Evolutionary conservation across 345 rosid genomes (phyloP), one percentile per base, ranked within the genome.

Genomic region (Litchi chinensis): DNA sequence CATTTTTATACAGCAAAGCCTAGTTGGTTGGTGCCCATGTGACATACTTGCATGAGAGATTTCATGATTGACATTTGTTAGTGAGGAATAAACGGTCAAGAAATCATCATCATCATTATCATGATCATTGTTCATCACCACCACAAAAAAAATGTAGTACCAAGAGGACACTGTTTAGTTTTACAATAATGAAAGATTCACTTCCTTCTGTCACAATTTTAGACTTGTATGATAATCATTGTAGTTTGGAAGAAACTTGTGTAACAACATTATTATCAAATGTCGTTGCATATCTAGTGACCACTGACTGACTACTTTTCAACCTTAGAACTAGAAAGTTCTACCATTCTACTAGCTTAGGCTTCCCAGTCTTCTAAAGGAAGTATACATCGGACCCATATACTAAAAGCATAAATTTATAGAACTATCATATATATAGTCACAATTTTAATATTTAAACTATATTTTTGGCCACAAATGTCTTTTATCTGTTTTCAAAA

Each of bases 11-110:
- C 15, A 69, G 63, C 18, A 22, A 37, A 21, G 21, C 16, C 16
- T 52, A 56, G 79, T 59, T 57, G 82, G 79, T 59, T 57, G 82
- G 75, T 40, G 3, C 63, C 77, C 86, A 80, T 81, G 82, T 81
- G 82, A 74, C 59, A 9, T 3, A 21, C 46, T 19, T 4, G 18
- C 26, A n/a, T 10, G 8, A n/a, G 40, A 13, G 56, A 48, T n/a
- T 71, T 59, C 62, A 76, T 79, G 11, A 83, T 83, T 72, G 77
- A 18, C 39, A 40, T 22, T 57, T 18, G 18, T 41, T 15, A 21
- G 48, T 69, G 76, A 65, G 21, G 40, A 12, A 70, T 41, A 24
- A 71, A 67, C 75, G 82, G 82, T 79, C 77, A 76, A 60, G 10
- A 77, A 75, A 71, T 71, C 79, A 79, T 82, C 60, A 75, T 71